Conservation (phyloP, 768 basidiomycete species). For the Amanita inopinata region DNA sequence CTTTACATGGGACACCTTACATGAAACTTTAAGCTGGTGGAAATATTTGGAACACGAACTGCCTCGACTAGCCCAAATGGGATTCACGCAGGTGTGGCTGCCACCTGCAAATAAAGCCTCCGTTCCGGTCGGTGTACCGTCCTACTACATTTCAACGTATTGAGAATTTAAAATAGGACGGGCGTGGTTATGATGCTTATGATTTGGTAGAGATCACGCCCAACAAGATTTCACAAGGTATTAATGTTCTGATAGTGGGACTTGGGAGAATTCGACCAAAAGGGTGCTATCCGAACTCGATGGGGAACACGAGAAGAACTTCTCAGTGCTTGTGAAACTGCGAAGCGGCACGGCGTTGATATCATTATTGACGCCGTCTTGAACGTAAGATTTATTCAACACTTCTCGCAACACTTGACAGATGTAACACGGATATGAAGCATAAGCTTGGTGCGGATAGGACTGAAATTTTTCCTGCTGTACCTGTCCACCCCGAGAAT, state of each 20-base stretch:
- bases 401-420: slow-evolving; percentile 5
- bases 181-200: slow-evolving; percentile 80
- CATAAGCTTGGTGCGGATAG: slow-evolving; percentile 83
- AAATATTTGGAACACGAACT: slow-evolving; percentile 58
- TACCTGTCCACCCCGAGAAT: slow-evolving; percentile 62
- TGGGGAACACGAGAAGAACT: slow-evolving; percentile 88
- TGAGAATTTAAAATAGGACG: slow-evolving; percentile 31
- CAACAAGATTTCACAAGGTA: not conserved
- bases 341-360: slow-evolving; percentile 59
- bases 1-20: slow-evolving; percentile 70
- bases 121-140: slow-evolving; percentile 36
- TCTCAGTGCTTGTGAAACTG: slow-evolving; percentile 55
- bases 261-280: slow-evolving; percentile 77
- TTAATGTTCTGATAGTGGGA: slow-evolving; percentile 53
- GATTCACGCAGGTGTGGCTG: slow-evolving; percentile 76
- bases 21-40: slow-evolving; percentile 69
- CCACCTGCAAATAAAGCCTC: slow-evolving; percentile 80
- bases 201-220: slow-evolving; percentile 44
- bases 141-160: not conserved
- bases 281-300: slow-evolving; percentile 58
- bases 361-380: slow-evolving; percentile 83
- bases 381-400: slow-evolving; percentile 43
- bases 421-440: slow-evolving; percentile 24
- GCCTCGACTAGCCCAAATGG: slow-evolving; percentile 52
- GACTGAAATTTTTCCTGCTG: slow-evolving; percentile 55